These are phyloP conservation scores for Cryptosporidium viatorum DNA, from an alignment of 169 alveolate genomes.

Conservation along the genomic window DNA sequence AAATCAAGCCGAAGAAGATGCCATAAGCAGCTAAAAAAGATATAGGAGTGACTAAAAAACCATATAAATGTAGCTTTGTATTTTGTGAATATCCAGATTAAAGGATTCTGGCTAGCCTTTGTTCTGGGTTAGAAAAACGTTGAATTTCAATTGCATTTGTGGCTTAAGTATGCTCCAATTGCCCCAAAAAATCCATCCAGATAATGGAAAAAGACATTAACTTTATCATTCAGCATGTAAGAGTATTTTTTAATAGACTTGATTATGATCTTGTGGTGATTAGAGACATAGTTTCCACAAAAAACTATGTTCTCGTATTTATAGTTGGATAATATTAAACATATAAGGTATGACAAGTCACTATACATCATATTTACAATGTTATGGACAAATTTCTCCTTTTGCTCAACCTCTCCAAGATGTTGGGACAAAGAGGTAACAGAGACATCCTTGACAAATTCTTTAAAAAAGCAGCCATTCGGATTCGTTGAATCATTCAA, in stretches of 20 bases:
- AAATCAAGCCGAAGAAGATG: background rate
- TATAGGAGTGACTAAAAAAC: background rate
- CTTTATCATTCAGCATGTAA: conserved; percentile 21
- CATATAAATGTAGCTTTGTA: background rate
- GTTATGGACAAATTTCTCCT: conserved; percentile 16
- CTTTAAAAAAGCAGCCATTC: conserved; percentile 5
- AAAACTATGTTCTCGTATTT: conserved; percentile 26
- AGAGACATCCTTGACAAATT: background rate
- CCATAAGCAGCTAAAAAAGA: background rate
- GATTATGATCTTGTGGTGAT: conserved; percentile 23
- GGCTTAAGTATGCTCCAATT: conserved; percentile 52
- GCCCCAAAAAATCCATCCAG: conserved; percentile 73
- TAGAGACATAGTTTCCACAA: conserved; percentile 61
- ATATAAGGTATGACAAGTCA: conserved; percentile 41
- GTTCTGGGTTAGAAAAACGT: background rate
- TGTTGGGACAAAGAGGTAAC: background rate
- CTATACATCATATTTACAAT: conserved; percentile 41
- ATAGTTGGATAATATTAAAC: conserved; percentile 19
- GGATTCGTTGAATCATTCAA: background rate
- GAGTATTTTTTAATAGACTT: conserved; percentile 25
- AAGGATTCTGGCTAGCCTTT: background rate
- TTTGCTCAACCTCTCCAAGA: conserved; percentile 8
- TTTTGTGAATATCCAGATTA: background rate
- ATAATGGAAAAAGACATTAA: conserved; percentile 50
- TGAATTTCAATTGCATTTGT: background rate